These are phyloP conservation scores for Penicillium sp. DNA, from an alignment of 2,329 filamentous ascomycete genomes.

Conservation along the genomic window DNA sequence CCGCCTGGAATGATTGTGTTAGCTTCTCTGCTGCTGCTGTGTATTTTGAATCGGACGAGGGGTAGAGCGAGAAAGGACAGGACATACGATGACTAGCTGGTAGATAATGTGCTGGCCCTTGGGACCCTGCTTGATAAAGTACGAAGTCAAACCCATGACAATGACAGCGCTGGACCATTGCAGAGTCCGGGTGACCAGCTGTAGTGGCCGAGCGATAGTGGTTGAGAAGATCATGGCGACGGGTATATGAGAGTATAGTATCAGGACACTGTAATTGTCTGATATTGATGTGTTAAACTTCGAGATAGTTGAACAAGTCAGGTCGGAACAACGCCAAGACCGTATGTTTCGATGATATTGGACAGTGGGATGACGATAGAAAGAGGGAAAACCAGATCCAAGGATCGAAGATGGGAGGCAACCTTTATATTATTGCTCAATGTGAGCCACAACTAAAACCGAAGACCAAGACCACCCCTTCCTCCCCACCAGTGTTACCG, in stretches of 20 bases:
- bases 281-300: background rate
- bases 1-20: slow-evolving; percentile 31
- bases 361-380: background rate
- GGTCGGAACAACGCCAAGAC: background rate
- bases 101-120: slow-evolving; percentile 31
- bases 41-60: background rate
- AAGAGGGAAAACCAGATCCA: background rate
- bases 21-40: background rate
- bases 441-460: background rate
- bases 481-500: slow-evolving; percentile 1
- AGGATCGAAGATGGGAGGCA: slow-evolving; percentile 17
- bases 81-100: slow-evolving; percentile 34
- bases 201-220: slow-evolving; percentile 38
- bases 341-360: background rate
- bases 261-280: background rate
- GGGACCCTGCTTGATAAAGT: slow-evolving; percentile 28
- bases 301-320: background rate
- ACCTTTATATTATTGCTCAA: slow-evolving; percentile 17
- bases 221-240: slow-evolving; percentile 33
- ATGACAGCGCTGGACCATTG: slow-evolving; percentile 35
- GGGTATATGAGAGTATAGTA: background rate
- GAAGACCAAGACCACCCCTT: background rate
- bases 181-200: slow-evolving; percentile 33
- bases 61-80: background rate
- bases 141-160: slow-evolving; percentile 34